Percentiles rank a stretch among this genome's conserved stretches.
Conservation (phyloP, 2,329 filamentous ascomycete genomes). For the Purpureocillium takamizusanense region DNA sequence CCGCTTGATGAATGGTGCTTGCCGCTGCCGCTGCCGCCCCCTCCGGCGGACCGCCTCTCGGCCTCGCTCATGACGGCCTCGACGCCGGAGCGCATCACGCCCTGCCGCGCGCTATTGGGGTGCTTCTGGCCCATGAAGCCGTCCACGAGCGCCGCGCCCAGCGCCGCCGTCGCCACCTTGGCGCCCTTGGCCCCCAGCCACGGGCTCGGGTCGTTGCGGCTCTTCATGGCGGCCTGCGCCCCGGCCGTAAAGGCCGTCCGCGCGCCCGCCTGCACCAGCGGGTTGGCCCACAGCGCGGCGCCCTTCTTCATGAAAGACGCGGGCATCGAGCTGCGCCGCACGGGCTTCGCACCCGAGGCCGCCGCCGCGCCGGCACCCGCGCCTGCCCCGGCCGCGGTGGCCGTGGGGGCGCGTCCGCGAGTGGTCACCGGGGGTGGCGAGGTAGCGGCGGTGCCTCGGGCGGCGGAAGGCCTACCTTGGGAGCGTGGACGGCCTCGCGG, state of each 20-base stretch:
- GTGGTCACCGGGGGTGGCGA: slow-evolving; percentile 13
- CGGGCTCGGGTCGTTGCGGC: slow-evolving; percentile 32
- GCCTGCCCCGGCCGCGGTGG: slow-evolving; percentile 7
- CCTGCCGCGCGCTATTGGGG: slow-evolving; percentile 12
- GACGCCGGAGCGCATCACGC: slow-evolving; percentile 1
- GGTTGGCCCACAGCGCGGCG: slow-evolving; percentile 26
- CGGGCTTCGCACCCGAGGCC: no score
- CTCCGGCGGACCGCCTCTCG: neutral
- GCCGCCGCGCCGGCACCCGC: slow-evolving; percentile 1
- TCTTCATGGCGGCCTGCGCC: slow-evolving; percentile 37
- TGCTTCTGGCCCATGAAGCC: slow-evolving; percentile 31
- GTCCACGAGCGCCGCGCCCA: slow-evolving; percentile 39
- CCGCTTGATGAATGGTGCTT: no score
- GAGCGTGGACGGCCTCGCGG: slow-evolving; percentile 13
- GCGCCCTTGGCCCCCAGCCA: slow-evolving; percentile 41
- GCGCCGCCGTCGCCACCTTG: slow-evolving; percentile 37
- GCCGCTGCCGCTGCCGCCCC: no score
- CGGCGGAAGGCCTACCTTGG: slow-evolving; percentile 10
- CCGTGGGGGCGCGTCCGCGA: slow-evolving; percentile 4
- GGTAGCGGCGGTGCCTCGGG: slow-evolving; percentile 9
- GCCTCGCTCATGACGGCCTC: neutral
- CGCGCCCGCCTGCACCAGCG: slow-evolving; percentile 29
- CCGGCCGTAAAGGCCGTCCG: slow-evolving; percentile 38
- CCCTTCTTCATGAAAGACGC: slow-evolving; percentile 12
- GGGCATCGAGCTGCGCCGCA: slow-evolving; percentile 24